These are phyloP conservation scores for Fusarium abutilonis DNA, from an alignment of 2,329 filamentous ascomycete genomes.

Conservation along the genomic window DNA sequence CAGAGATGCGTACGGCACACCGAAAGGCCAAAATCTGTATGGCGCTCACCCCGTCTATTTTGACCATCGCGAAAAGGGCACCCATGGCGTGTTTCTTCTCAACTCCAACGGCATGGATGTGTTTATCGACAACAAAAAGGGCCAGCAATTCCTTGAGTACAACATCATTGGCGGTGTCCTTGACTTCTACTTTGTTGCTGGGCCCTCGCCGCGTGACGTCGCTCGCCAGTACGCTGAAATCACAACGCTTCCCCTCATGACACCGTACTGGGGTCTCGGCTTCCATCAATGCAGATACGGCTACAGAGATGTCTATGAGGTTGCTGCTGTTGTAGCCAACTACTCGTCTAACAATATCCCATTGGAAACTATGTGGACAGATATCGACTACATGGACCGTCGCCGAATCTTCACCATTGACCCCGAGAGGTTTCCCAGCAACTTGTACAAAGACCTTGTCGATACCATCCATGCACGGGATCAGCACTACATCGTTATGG, in stretches of 20 bases:
- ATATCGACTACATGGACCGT: conserved; percentile 53
- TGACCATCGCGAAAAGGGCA: conserved; percentile 69
- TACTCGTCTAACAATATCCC: conserved; percentile 73
- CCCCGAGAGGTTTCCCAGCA: conserved; percentile 68
- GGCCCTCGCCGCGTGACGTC: conserved; percentile 66
- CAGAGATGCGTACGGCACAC: conserved; percentile 66
- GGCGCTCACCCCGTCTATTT: conserved; percentile 80
- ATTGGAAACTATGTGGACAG: conserved; percentile 64
- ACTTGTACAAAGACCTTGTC: conserved; percentile 71
- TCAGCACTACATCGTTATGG: conserved; percentile 80
- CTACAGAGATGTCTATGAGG: conserved; percentile 70
- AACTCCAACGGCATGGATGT: conserved; percentile 83
- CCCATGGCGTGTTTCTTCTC: conserved; percentile 74
- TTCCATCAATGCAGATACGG: conserved; percentile 72
- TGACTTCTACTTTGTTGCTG: conserved; percentile 74
- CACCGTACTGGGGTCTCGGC: conserved; percentile 72
- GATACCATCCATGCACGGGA: conserved; percentile 71
- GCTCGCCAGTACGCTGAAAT: conserved; percentile 68
- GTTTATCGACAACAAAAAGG: conserved; percentile 70
- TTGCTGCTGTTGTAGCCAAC: conserved; percentile 74
- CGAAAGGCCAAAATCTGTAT: conserved; percentile 73
- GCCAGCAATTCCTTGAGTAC: conserved; percentile 78
- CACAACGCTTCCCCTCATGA: conserved; percentile 66
- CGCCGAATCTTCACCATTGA: conserved; percentile 67
- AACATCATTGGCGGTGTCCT: conserved; percentile 80